Conservation (phyloP, 345 rosid species). For the Syzygium grande region DNA sequence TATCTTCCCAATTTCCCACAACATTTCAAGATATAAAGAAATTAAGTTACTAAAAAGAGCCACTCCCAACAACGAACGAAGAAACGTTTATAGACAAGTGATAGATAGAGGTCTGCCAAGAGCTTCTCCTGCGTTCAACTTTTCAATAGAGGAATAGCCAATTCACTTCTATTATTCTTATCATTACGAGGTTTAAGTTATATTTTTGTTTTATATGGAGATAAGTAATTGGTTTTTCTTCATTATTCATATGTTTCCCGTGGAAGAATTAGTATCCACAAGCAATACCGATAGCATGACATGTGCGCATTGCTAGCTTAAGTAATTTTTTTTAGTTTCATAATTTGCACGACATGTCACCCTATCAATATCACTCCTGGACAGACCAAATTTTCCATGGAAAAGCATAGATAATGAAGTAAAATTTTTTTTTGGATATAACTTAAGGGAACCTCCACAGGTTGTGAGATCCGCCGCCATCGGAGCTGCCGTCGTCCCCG, state of each 20-base stretch:
- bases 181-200: neutral
- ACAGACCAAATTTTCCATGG: neutral
- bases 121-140: neutral
- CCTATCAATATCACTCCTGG: neutral
- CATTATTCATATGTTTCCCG: neutral
- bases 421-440: neutral
- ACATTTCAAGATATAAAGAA: neutral
- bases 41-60: neutral
- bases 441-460: conserved; percentile 8
- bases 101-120: neutral
- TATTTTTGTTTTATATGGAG: neutral
- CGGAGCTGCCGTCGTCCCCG: neutral
- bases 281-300: neutral
- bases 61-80: neutral
- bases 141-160: neutral
- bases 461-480: conserved; percentile 1
- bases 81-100: neutral
- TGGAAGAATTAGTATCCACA: neutral
- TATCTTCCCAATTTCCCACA: neutral
- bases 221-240: neutral
- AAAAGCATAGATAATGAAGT: neutral
- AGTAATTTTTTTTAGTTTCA: no score
- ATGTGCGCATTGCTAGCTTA: neutral
- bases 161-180: neutral
- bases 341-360: neutral